Conservation (phyloP, 2,329 filamentous ascomycete species). For the Dendryphion nanum region DNA sequence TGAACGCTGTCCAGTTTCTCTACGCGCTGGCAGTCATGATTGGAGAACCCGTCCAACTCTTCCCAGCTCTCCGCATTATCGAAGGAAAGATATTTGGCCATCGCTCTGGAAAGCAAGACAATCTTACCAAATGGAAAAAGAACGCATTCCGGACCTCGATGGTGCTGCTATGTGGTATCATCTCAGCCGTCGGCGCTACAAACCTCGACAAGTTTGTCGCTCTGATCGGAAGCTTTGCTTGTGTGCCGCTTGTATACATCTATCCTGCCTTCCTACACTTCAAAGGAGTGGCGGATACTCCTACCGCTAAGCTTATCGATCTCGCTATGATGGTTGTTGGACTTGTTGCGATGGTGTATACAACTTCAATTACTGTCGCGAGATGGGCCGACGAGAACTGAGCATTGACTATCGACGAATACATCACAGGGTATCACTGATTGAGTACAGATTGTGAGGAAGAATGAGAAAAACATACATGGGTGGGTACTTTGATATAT, state of each 20-base stretch:
- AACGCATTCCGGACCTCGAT: slow-evolving; percentile 62
- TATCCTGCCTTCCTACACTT: slow-evolving; percentile 72
- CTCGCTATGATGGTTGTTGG: slow-evolving; percentile 63
- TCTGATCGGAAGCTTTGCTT: slow-evolving; percentile 70
- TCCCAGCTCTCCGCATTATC: slow-evolving; percentile 70
- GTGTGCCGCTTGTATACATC: slow-evolving; percentile 74
- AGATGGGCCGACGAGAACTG: slow-evolving; percentile 38
- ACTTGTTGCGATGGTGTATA: slow-evolving; percentile 70
- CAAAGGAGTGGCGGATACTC: slow-evolving; percentile 61
- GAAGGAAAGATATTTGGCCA: slow-evolving; percentile 67
- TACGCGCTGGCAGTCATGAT: slow-evolving; percentile 73
- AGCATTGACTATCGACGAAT: too few relatives aligned
- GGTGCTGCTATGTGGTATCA: slow-evolving; percentile 58
- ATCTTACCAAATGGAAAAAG: slow-evolving; percentile 72
- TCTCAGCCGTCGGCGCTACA: slow-evolving; percentile 64
- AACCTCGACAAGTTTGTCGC: slow-evolving; percentile 74
- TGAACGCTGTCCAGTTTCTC: slow-evolving; percentile 73
- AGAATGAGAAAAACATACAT: too few relatives aligned
- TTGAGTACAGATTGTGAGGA: too few relatives aligned
- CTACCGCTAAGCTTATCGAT: slow-evolving; percentile 58
- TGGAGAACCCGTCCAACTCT: slow-evolving; percentile 72
- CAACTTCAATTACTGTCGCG: slow-evolving; percentile 61
- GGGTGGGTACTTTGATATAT: too few relatives aligned
- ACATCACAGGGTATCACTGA: too few relatives aligned
- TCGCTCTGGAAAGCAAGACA: slow-evolving; percentile 63